phyloP scores from a whole-genome alignment of 768 basidiomycete species.

The Tephrocybe sp. region DNA sequence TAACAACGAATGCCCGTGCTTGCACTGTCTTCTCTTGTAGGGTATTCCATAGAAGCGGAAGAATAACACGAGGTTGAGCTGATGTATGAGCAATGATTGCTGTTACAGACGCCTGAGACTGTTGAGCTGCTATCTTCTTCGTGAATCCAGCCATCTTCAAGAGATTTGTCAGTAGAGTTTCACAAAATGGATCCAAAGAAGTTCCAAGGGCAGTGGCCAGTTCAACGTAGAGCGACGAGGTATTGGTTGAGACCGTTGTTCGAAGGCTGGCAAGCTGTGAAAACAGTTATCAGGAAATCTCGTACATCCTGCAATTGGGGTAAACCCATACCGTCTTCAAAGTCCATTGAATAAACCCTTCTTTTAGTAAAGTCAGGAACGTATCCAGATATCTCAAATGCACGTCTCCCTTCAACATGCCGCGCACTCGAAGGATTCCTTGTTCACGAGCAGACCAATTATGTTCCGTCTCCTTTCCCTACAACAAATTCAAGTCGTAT shows the following conservation, averaged over 20 bases:
- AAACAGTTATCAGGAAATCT: constrained; percentile 2
- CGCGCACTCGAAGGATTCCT: constrained; percentile 73
- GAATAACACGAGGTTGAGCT: constrained; percentile 62
- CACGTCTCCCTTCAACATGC: constrained; percentile 87
- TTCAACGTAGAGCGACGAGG: constrained; percentile 75
- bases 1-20: constrained; percentile 61
- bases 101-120: constrained; percentile 72
- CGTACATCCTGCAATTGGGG: constrained; percentile 1
- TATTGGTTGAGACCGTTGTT: constrained; percentile 83
- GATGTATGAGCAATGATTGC: constrained; percentile 70
- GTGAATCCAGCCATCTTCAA: constrained; percentile 87
- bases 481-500: neutral
- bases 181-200: constrained; percentile 76
- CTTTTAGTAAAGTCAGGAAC: constrained; percentile 74
- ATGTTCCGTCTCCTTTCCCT: constrained; percentile 97
- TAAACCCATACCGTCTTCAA: constrained; percentile 70
- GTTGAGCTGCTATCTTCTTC: constrained; percentile 87
- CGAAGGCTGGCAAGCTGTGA: constrained; percentile 79
- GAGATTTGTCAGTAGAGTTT: constrained; percentile 70
- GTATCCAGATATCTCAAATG: constrained; percentile 68
- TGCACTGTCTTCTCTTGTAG: constrained; percentile 82
- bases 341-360: constrained; percentile 77
- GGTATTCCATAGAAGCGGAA: constrained; percentile 66
- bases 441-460: constrained; percentile 89
- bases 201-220: constrained; percentile 64